Evolutionary conservation across 2,329 filamentous ascomycete species (phyloP).

Genomic region (Calonectria hawksworthii): DNA sequence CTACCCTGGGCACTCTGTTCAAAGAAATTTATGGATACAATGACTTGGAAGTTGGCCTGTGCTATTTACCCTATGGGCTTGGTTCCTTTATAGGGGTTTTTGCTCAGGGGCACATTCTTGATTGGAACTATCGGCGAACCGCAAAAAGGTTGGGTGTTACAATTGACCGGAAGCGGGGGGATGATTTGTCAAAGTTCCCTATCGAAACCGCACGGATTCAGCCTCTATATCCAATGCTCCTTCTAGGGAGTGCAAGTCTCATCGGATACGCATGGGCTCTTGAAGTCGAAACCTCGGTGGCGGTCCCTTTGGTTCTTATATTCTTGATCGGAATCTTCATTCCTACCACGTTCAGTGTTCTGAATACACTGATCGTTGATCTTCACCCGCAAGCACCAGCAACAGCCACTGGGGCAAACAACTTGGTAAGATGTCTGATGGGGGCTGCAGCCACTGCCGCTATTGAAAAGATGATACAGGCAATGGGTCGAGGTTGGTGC

Average conservation of each 20-base stretch:
- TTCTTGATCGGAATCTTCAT: conserved; percentile 71
- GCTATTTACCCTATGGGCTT: conserved; percentile 67
- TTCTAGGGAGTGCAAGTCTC: conserved; percentile 65
- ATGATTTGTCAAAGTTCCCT: conserved; percentile 65
- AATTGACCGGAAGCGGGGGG: conserved; percentile 71
- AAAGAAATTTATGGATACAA: conserved; percentile 65
- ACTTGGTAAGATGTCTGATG: conserved; percentile 72
- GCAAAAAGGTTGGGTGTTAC: conserved; percentile 72
- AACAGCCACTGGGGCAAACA: conserved; percentile 75
- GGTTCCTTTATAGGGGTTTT: conserved; percentile 64
- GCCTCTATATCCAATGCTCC: conserved; percentile 67
- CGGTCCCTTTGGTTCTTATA: conserved; percentile 67
- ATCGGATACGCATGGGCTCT: conserved; percentile 72
- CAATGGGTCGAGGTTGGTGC: conserved; percentile 73
- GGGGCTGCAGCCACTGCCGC: conserved; percentile 72
- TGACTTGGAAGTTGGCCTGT: conserved; percentile 66
- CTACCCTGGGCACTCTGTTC: conserved; percentile 67
- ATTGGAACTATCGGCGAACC: conserved; percentile 80
- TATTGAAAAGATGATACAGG: conserved; percentile 69
- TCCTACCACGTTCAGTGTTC: conserved; percentile 73
- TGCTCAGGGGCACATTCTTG: conserved; percentile 69
- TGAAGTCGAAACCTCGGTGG: conserved; percentile 64
- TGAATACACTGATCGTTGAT: conserved; percentile 75
- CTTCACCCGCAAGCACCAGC: conserved; percentile 72
- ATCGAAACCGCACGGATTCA: conserved; percentile 69